Conservation (phyloP, 305 asterid genomes). For the Fraxinus baroniana region DNA sequence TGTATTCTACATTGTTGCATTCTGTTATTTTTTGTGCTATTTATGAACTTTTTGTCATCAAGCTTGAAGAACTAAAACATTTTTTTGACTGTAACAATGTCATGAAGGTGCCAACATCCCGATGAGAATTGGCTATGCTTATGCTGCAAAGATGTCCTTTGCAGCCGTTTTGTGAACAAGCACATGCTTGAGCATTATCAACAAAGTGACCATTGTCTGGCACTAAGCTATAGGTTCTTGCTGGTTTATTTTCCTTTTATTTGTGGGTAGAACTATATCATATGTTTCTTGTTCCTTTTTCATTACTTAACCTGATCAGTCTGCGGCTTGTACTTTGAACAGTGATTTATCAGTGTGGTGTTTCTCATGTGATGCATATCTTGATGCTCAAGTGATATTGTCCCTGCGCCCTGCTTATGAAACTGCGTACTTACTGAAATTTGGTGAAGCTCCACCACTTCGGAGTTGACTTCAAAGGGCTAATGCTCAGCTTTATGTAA, state of each 20-base stretch:
- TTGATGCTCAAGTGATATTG: constrained; percentile 68
- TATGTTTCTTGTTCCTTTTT: not conserved
- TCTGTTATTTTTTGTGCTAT: not conserved
- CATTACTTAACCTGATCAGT: not conserved
- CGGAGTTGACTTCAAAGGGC: constrained; percentile 17
- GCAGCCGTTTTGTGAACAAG: constrained; percentile 87
- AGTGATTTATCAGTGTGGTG: constrained; percentile 96
- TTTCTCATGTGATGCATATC: constrained; percentile 76
- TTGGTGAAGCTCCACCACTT: constrained; percentile 69
- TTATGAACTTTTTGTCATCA: not conserved
- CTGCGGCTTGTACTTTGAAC: constrained; percentile 19
- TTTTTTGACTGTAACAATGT: not conserved
- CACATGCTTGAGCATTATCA: constrained; percentile 86
- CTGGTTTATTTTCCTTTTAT: not conserved
- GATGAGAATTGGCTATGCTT: constrained; percentile 82
- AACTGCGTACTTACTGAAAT: constrained; percentile 76
- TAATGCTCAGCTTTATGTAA: not conserved
- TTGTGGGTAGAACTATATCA: not conserved
- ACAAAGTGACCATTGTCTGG: constrained; percentile 49
- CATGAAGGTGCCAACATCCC: constrained; percentile 67
- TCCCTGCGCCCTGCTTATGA: constrained; percentile 58
- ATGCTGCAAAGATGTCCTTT: constrained; percentile 76
- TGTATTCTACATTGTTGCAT: not conserved
- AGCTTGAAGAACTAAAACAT: not conserved
- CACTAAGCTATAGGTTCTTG: constrained; percentile 72